phyloP scores from a whole-genome alignment of 176 grass and related monocot species.

The Coix lacrymajobi region DNA sequence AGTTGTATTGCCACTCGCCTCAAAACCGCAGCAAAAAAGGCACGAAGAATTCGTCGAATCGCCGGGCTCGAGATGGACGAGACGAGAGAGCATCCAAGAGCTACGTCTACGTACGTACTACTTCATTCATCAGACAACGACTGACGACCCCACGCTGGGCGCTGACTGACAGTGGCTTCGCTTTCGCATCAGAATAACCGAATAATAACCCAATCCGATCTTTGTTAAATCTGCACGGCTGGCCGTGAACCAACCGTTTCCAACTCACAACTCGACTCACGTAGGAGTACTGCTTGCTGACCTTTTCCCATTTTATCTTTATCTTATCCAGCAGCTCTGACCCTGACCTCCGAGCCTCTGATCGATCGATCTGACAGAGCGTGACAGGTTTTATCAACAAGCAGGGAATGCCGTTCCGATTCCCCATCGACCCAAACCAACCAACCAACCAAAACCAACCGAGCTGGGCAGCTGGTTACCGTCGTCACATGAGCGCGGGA shows the following conservation, averaged over 20 bases:
- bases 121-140: not conserved
- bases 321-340: not conserved
- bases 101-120: too few species aligned
- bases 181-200: not conserved
- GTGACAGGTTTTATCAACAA: slow-evolving; percentile 16
- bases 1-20: not conserved
- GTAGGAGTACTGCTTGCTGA: too few species aligned
- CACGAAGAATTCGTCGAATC: too few species aligned
- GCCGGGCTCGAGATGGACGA: not conserved
- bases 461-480: not conserved
- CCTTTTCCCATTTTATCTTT: not conserved
- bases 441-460: not conserved
- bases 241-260: slow-evolving; percentile 29
- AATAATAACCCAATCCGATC: slow-evolving; percentile 20
- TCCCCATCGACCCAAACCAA: not conserved
- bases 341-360: not conserved
- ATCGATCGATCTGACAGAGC: too few species aligned
- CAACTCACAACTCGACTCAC: not conserved
- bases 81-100: not conserved
- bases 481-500: not conserved
- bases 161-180: not conserved
- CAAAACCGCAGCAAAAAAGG: not conserved
- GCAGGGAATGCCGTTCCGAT: slow-evolving; percentile 6
- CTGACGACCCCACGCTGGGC: not conserved
- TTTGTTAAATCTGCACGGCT: slow-evolving; percentile 24